phyloP scores from a whole-genome alignment of 1,284 basidiomycete genomes.

The Rhodotorula sp. region DNA sequence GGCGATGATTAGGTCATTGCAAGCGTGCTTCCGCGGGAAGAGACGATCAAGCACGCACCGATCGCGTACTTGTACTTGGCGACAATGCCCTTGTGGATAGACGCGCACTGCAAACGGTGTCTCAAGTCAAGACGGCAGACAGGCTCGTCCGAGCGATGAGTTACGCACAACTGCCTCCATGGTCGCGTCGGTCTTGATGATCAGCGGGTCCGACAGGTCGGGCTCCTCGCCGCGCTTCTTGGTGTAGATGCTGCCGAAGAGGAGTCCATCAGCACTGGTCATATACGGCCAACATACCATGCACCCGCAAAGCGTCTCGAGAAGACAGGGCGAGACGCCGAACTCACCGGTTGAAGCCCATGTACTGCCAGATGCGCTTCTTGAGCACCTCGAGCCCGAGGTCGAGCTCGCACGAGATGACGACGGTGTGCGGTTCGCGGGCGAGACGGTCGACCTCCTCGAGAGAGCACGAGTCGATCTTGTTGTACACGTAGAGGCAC shows the following conservation, averaged over 20 bases:
- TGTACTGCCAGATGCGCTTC: conserved; percentile 75
- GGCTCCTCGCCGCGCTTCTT: conserved; percentile 90
- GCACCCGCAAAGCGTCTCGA: too few species aligned
- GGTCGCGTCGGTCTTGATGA: conserved; percentile 85
- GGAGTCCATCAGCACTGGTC: not conserved
- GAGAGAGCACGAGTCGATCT: conserved; percentile 85
- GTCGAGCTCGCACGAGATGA: conserved; percentile 91
- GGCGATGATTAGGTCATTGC: not conserved
- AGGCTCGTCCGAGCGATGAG: not conserved
- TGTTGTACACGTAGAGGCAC: conserved; percentile 60
- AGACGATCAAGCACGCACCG: not conserved
- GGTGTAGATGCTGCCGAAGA: conserved; percentile 70
- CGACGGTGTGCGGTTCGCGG: conserved; percentile 80
- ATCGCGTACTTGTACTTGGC: conserved; percentile 62
- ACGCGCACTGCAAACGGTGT: conserved; percentile 66
- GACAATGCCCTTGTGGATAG: conserved; percentile 60
- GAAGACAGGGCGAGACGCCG: too few species aligned
- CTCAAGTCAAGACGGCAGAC: not conserved
- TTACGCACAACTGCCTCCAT: conserved; percentile 66
- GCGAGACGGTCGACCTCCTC: conserved; percentile 87
- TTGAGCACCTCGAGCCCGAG: conserved; percentile 88
- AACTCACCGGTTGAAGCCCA: conserved; percentile 24
- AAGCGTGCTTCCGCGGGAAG: not conserved
- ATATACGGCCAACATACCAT: too few species aligned
- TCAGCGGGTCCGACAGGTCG: conserved; percentile 89